Evolutionary conservation across 2,329 filamentous ascomycete species (phyloP), one percentile per base, ranked within the genome.

Genomic region (Chalara sp.): DNA sequence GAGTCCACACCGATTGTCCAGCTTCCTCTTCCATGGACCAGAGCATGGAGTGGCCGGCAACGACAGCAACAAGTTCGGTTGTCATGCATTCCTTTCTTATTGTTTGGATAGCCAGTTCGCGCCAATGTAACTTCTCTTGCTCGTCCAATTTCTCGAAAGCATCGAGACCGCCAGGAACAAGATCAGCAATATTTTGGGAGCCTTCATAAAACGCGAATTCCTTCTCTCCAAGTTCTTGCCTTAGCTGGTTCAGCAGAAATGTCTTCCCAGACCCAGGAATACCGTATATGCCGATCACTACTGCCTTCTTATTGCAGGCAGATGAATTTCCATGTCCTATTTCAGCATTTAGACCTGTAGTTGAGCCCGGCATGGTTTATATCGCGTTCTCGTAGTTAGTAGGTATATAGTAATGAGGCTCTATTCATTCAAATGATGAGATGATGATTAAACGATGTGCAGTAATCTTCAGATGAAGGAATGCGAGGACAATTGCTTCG

Each of bases 31-130:
- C 61, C 30, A 75, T 68, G 0, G 53, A 4, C 76, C 76, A 81
- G 55, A 83, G 76, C 67, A 75, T 76, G 59, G 69, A 75, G 59
- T 84, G 78, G 0, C 78, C 79, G 5, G 75, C 65, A 3, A 84
- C 74, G 3, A 85, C 57, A 1, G 63, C 79, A 5, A 63, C 54
- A 51, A 63, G 66, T 1, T 65, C 59, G 7, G 45, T 68, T 0
- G 57, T 10, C 1, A 49, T 43, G 49, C 72, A 76, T 6, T 71
- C 54, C 1, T 68, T 44, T 28, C 53, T 37, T 45, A 83, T 76
- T 0, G 11, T 56, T 1, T 67, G 46, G 47, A 83, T 80, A 4
- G 78, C 76, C 35, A 51, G 47, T 35, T 67, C 41, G 3, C 79
- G 76, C 52, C 57, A 70, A 0, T 56, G 1, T 0, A n/a, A 21